phyloP scores from a whole-genome alignment of 768 basidiomycete genomes.

The Crucibulum laeve region DNA sequence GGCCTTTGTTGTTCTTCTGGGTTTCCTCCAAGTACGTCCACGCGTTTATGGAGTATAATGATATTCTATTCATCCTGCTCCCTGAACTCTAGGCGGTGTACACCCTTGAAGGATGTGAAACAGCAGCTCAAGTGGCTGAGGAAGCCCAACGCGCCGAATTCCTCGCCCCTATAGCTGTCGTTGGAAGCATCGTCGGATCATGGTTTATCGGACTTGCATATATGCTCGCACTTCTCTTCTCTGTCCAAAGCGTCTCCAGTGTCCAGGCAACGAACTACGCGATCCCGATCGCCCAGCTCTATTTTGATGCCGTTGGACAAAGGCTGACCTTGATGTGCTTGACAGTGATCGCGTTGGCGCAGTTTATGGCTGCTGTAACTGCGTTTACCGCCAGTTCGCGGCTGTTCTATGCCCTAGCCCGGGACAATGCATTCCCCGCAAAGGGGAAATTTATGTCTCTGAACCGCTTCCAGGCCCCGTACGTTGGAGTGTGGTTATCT shows the following conservation, averaged over 20 bases:
- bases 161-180: conserved; percentile 54
- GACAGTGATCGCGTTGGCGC: conserved; percentile 41
- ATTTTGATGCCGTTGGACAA: conserved; percentile 47
- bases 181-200: conserved; percentile 51
- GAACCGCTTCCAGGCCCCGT: conserved; percentile 50
- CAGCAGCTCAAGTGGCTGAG: conserved; percentile 61
- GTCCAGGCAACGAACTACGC: conserved; percentile 48
- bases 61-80: background rate
- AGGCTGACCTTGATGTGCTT: conserved; percentile 46
- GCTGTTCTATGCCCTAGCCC: conserved; percentile 51
- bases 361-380: conserved; percentile 52
- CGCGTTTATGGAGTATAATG: background rate
- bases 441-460: conserved; percentile 44
- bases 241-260: conserved; percentile 45
- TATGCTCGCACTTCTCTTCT: conserved; percentile 56
- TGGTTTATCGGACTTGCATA: conserved; percentile 54
- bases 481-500: conserved; percentile 50
- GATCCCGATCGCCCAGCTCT: conserved; percentile 59
- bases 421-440: conserved; percentile 48
- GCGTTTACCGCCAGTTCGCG: conserved; percentile 57
- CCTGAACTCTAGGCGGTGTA: conserved; percentile 40
- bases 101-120: conserved; percentile 59
- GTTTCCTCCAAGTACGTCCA: conserved; percentile 41
- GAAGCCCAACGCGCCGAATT: conserved; percentile 51
- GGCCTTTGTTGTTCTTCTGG: conserved; percentile 55